Evolutionary conservation across 2,329 filamentous ascomycete species (phyloP), one percentile per base, ranked within the genome.

Genomic region (Nemania sp.): DNA sequence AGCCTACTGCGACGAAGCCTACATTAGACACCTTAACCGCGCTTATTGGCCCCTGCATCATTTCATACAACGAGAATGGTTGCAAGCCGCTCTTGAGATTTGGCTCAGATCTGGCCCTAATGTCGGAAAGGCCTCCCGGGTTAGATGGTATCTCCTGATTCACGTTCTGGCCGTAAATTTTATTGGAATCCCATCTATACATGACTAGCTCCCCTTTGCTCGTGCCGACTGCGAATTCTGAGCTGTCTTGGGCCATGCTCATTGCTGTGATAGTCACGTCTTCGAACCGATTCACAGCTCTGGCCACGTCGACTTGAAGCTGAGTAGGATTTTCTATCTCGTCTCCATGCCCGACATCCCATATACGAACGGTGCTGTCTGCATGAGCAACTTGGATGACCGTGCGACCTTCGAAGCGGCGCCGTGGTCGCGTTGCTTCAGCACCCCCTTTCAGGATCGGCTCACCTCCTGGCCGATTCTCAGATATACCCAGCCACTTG

Each of bases 331-430:
- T 97, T 71, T 99, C 94, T 45, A 99, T 89, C 65, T 97, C 90
- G 67, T 99, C 94, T 12, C 85, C 89, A 65, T 96, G 89, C 0
- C 94, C 94, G 17, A 88, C 84, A 71, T 99, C 94, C 91, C 92
- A 99, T 6, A 97, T 77, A 26, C 92, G 81, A n/a, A 99, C 79
- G 0, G 89, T 95, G 48, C 92, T 91, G 71, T 99, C 94, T 3
- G 88, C 91, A 70, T 99, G 93, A 0, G 91, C 88, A 4, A 90
- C 90, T 57, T 93, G 88, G 6, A 96, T 81, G 39, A 97, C 83
- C 52, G 91, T 96, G 42, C 94, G 83, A 56, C 86, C 81, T 66
- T 96, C 91, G 63, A 90, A 92, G 57, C 90, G 79, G 64, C 90
- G 89, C 34, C 90, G 76, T 6, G 86, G 83, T 59, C 85, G 83